Conservation (phyloP, 78 protist genomes). For the Protostelium mycophagum region DNA sequence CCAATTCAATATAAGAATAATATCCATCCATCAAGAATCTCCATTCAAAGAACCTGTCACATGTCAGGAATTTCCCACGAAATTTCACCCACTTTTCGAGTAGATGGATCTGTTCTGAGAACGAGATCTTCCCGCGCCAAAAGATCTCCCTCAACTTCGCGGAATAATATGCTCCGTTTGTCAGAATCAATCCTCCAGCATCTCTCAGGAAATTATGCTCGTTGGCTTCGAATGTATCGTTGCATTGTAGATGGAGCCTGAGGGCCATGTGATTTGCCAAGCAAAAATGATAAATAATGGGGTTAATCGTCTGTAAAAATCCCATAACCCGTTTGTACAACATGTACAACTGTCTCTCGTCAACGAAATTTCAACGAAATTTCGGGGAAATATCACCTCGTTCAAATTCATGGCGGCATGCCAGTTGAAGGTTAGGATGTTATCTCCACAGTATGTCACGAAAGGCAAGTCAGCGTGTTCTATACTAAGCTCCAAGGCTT, state of each 20-base stretch:
- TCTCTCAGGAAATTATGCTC: background rate
- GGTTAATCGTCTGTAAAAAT: background rate
- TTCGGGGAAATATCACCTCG: background rate
- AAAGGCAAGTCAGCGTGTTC: background rate
- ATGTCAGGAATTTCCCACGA: background rate
- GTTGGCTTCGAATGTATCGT: background rate
- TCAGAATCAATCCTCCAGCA: background rate
- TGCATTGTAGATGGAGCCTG: background rate
- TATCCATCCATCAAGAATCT: background rate
- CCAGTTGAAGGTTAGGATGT: background rate
- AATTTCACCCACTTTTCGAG: background rate
- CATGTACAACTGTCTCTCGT: background rate
- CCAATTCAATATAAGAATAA: background rate
- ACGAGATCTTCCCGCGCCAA: background rate
- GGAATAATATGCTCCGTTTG: background rate
- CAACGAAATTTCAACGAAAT: too few relatives aligned
- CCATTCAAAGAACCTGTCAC: background rate
- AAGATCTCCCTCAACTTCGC: background rate
- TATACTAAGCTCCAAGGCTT: background rate
- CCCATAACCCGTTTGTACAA: background rate
- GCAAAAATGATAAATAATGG: background rate
- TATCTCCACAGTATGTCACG: background rate
- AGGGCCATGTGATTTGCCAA: background rate
- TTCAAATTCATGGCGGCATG: background rate
- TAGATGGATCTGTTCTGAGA: background rate